A percentile compares a stretch with the other conserved stretches of the same genome.
These are phyloP conservation scores for Calcarisporium arbuscula DNA, from an alignment of 2,329 filamentous ascomycete species.

Conservation along the genomic window DNA sequence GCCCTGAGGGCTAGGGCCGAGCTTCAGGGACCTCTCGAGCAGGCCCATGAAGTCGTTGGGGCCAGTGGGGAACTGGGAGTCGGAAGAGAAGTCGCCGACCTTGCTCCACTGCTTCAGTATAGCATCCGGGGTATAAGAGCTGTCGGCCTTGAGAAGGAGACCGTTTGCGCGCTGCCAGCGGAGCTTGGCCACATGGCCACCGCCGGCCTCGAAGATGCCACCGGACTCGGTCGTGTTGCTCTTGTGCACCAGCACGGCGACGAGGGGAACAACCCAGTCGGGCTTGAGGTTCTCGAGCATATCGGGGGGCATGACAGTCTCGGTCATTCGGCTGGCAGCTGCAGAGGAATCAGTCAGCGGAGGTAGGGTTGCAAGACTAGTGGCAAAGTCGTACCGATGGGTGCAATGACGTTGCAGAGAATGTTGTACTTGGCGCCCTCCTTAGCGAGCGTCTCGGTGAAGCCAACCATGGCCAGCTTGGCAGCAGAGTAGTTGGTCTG, in stretches of 20 bases:
- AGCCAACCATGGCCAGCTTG: slow-evolving; percentile 91
- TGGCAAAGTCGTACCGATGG: slow-evolving; percentile 49
- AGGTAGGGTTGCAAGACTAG: slow-evolving; percentile 10
- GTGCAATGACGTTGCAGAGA: slow-evolving; percentile 87
- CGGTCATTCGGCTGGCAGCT: slow-evolving; percentile 92
- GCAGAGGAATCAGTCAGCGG: slow-evolving; percentile 12
- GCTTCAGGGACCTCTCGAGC: slow-evolving; percentile 75
- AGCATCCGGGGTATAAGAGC: slow-evolving; percentile 79
- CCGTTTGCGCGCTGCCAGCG: slow-evolving; percentile 92
- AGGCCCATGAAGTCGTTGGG: slow-evolving; percentile 83
- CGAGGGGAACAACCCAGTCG: slow-evolving; percentile 90
- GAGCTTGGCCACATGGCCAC: slow-evolving; percentile 85
- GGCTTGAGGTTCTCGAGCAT: slow-evolving; percentile 79
- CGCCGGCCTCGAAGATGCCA: slow-evolving; percentile 87
- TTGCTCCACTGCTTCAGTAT: slow-evolving; percentile 85
- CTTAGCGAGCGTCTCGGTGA: slow-evolving; percentile 96
- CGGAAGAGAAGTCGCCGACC: slow-evolving; percentile 78
- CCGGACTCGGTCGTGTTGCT: slow-evolving; percentile 79
- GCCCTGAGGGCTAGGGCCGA: slow-evolving; percentile 64
- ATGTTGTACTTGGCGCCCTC: slow-evolving; percentile 99
- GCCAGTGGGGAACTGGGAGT: slow-evolving; percentile 73
- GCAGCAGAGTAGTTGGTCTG: slow-evolving; percentile 97
- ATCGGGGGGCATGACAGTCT: slow-evolving; percentile 93
- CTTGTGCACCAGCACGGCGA: slow-evolving; percentile 81
- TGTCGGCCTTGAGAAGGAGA: slow-evolving; percentile 82